Percentiles rank a stretch among this genome's conserved stretches.
Conservation (phyloP, 2,329 filamentous ascomycete species). For the Colletotrichum spinosum region DNA sequence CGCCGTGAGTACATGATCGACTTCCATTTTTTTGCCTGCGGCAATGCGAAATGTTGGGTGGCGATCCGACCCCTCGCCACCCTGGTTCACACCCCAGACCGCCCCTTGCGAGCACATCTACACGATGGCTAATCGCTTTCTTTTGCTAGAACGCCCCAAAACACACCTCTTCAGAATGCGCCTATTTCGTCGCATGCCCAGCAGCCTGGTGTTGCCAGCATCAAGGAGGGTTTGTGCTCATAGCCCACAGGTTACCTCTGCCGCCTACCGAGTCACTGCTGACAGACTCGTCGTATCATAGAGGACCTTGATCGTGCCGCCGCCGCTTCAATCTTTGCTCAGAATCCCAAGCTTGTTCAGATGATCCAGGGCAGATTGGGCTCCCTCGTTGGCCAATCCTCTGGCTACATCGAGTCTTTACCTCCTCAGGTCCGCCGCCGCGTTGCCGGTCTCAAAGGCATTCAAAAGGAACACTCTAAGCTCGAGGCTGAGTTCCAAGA, state of each 20-base stretch:
- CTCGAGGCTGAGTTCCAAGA: constrained; percentile 98
- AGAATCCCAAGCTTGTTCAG: constrained; percentile 92
- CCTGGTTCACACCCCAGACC: constrained; percentile 19
- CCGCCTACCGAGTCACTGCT: constrained; percentile 40
- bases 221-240: constrained; percentile 87
- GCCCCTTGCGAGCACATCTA: constrained; percentile 22
- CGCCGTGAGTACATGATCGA: constrained; percentile 63
- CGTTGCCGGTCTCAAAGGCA: constrained; percentile 94
- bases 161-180: constrained; percentile 94
- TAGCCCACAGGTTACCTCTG: constrained; percentile 10
- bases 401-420: constrained; percentile 97
- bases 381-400: constrained; percentile 92
- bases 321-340: constrained; percentile 92
- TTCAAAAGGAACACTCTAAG: constrained; percentile 98
- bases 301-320: constrained; percentile 91
- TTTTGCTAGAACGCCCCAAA: constrained; percentile 86
- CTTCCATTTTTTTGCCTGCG: constrained; percentile 13
- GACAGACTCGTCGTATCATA: constrained; percentile 51
- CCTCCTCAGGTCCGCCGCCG: constrained; percentile 90
- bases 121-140: constrained; percentile 37
- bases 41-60: constrained; percentile 6
- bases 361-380: constrained; percentile 99
- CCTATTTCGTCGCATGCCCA: constrained; percentile 98
- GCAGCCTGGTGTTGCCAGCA: constrained; percentile 92
- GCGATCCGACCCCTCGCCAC: constrained; percentile 31